Conservation (phyloP, 2,329 filamentous ascomycete species). For the Monosporascus sp. region DNA sequence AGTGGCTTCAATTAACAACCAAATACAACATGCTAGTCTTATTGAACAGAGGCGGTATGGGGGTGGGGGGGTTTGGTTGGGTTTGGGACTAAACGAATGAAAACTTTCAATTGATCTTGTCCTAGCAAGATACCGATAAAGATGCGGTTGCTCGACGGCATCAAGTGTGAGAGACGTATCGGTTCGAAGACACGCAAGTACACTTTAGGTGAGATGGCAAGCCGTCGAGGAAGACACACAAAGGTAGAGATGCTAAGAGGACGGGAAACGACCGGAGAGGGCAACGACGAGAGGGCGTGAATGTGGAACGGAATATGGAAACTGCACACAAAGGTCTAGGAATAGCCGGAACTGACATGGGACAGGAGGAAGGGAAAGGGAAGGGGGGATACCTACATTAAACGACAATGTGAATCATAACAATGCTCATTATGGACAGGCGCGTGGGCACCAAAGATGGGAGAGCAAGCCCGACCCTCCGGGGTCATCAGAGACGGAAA, state of each 20-base stretch:
- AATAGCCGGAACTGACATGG: neutral
- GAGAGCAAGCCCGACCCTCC: conserved; percentile 8
- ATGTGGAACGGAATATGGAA: conserved; percentile 1
- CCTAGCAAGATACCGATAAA: neutral
- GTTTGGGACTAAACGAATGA: neutral
- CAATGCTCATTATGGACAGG: conserved; percentile 14
- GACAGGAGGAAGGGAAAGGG: conserved; percentile 7
- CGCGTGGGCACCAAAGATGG: neutral
- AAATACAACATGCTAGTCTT: neutral
- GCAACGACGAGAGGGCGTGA: neutral
- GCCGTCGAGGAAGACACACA: neutral
- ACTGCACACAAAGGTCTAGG: neutral
- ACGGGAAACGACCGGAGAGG: neutral
- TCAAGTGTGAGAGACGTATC: neutral
- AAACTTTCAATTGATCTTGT: neutral
- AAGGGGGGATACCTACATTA: conserved; percentile 10
- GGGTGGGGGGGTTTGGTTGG: neutral
- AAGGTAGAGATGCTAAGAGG: neutral
- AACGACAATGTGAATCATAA: conserved; percentile 16
- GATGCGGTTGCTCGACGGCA: neutral
- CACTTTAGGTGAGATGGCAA: no score
- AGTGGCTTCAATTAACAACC: neutral
- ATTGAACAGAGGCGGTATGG: no score
- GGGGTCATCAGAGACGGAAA: conserved; percentile 1
- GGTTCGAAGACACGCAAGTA: no score